Evolutionary conservation across 225 moss, liverwort and hornwort genomes (phyloP).

Genomic region (Asterella californica): DNA sequence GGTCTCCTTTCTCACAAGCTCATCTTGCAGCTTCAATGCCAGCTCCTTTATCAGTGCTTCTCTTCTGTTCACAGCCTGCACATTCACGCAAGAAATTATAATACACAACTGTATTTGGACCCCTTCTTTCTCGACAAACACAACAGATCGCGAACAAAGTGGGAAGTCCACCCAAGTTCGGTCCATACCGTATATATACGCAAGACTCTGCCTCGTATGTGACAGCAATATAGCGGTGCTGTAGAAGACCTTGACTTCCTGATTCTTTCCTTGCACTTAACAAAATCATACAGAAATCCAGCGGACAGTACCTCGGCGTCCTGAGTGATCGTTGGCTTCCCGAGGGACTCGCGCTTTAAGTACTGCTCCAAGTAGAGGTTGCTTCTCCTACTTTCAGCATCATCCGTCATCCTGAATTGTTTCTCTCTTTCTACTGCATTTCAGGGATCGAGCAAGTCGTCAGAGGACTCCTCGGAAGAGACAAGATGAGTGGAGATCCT

Average conservation of each 20-base stretch:
- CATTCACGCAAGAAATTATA: background rate
- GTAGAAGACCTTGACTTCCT: background rate
- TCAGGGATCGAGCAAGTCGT: background rate
- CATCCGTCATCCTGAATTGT: background rate
- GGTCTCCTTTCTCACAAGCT: background rate
- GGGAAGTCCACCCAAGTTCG: background rate
- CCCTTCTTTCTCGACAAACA: background rate
- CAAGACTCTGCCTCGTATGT: background rate
- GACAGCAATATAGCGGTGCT: background rate
- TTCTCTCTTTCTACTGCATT: conserved; percentile 15
- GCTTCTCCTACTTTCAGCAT: conserved; percentile 3
- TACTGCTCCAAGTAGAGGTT: conserved; percentile 23
- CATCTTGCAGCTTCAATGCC: conserved; percentile 11
- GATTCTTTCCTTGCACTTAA: background rate
- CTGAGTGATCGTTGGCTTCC: background rate
- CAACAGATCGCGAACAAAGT: background rate
- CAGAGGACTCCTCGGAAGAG: background rate
- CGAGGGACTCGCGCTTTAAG: conserved; percentile 7
- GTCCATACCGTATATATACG: background rate
- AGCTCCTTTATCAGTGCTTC: conserved; percentile 8
- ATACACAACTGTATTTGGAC: background rate
- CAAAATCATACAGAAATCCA: background rate
- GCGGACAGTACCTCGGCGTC: conserved; percentile 11
- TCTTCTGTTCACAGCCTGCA: conserved; percentile 20
- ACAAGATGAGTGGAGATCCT: background rate